Evolutionary conservation across 441 rosid genomes (phyloP).

Genomic region (Theobroma grandiflorum): DNA sequence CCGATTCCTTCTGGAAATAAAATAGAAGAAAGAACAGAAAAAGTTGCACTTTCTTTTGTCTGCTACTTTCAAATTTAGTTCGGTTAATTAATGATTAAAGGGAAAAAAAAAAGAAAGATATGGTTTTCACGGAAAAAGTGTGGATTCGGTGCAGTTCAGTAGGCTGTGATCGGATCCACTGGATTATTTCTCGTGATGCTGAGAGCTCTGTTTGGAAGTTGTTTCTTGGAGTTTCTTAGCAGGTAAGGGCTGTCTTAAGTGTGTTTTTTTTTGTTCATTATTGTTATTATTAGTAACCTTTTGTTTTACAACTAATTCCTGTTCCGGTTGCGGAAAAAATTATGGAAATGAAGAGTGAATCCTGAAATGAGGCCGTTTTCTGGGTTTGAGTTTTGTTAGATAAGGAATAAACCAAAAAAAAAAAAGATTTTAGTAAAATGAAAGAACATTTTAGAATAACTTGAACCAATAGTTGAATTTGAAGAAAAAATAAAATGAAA

Average conservation of each 20-base stretch:
- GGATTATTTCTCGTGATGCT: conserved; percentile 33
- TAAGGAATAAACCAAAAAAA: background rate
- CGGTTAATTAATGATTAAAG: conserved; percentile 7
- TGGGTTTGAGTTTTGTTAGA: conserved; percentile 11
- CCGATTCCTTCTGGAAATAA: conserved; percentile 22
- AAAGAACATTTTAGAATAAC: background rate
- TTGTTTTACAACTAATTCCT: background rate
- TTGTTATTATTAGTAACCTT: background rate
- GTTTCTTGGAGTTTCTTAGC: conserved; percentile 34
- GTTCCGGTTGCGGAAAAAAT: conserved; percentile 31
- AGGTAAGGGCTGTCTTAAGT: conserved; percentile 27
- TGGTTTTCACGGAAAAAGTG: conserved; percentile 19
- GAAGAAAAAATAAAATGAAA: background rate
- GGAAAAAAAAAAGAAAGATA: background rate
- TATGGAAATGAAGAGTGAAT: conserved; percentile 13
- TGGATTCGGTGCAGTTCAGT: conserved; percentile 35
- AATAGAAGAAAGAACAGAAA: too few relatives aligned
- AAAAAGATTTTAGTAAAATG: background rate
- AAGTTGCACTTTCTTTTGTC: background rate
- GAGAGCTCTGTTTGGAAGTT: conserved; percentile 20
- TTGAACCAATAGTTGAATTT: conserved; percentile 13
- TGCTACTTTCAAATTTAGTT: conserved; percentile 5
- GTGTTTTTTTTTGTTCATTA: background rate
- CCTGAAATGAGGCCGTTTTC: conserved; percentile 16
- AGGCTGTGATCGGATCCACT: conserved; percentile 38